Percentiles rank a stretch among this genome's conserved stretches.
These are phyloP conservation scores for Trypanosoma caninum DNA, from an alignment of 208 protist genomes.

Conservation along the genomic window DNA sequence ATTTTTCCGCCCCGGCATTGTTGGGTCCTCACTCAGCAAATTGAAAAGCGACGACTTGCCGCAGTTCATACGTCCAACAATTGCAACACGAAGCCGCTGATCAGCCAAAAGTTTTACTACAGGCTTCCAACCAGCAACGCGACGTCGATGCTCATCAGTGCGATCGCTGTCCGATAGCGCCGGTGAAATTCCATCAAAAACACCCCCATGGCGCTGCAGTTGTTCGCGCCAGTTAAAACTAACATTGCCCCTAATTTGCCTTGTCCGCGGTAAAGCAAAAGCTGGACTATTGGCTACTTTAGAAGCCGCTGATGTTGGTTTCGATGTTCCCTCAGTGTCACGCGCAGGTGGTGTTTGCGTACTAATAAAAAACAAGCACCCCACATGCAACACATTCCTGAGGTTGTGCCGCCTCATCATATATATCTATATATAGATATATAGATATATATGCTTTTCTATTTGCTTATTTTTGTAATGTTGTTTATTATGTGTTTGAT, in stretches of 20 bases:
- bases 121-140: conserved; percentile 75
- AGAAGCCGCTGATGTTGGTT: too few relatives aligned
- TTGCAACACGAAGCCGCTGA: conserved; percentile 78
- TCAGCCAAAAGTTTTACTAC: conserved; percentile 80
- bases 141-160: conserved; percentile 67
- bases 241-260: conserved; percentile 53
- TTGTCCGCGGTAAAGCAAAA: conserved; percentile 23
- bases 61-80: conserved; percentile 88
- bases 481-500: too few relatives aligned
- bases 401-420: too few relatives aligned
- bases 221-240: conserved; percentile 65
- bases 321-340: too few relatives aligned
- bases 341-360: too few relatives aligned
- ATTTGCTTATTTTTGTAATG: too few relatives aligned
- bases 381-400: neutral
- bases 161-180: conserved; percentile 51
- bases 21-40: conserved; percentile 67
- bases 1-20: conserved; percentile 49
- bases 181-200: conserved; percentile 73
- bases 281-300: neutral
- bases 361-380: neutral
- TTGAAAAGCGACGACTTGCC: conserved; percentile 92
- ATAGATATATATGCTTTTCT: too few relatives aligned
- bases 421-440: too few relatives aligned
- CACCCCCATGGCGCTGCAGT: conserved; percentile 43